These are phyloP conservation scores for Nannizziopsis barbatae DNA, from an alignment of 2,329 filamentous ascomycete genomes.

Conservation along the genomic window DNA sequence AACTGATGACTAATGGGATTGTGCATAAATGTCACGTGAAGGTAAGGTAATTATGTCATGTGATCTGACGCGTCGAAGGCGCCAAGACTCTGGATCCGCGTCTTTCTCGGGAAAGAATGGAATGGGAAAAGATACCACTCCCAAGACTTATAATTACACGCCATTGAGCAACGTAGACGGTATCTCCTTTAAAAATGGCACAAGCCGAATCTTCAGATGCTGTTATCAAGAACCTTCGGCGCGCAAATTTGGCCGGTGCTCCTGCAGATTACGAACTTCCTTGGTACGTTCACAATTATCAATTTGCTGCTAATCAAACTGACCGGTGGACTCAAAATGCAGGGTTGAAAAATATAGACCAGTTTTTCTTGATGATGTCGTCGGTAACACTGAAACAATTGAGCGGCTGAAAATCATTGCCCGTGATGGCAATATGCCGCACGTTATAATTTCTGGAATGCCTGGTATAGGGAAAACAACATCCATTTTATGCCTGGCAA, in stretches of 20 bases:
- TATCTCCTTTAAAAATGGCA: conserved; percentile 24
- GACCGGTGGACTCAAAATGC: conserved; percentile 5
- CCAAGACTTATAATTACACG: too few relatives aligned
- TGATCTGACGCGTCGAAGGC: not conserved
- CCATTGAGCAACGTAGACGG: not conserved
- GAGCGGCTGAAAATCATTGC: conserved; percentile 97
- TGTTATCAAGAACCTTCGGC: conserved; percentile 33
- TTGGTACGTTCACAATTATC: conserved; percentile 27
- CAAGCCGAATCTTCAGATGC: conserved; percentile 40
- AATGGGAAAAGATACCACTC: not conserved
- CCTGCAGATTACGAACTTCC: conserved; percentile 39
- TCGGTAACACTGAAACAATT: conserved; percentile 95
- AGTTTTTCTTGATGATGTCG: conserved; percentile 87
- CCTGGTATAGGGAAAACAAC: conserved; percentile 98
- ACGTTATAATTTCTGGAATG: conserved; percentile 99
- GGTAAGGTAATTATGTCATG: not conserved
- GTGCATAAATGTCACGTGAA: too few relatives aligned
- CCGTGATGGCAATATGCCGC: conserved; percentile 97
- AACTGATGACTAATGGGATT: too few relatives aligned
- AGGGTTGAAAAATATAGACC: conserved; percentile 99
- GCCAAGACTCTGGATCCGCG: conserved; percentile 2
- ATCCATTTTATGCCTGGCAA: conserved; percentile 81
- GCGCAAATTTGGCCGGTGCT: conserved; percentile 31
- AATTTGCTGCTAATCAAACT: not conserved
- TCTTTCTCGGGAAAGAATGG: not conserved